Evolutionary conservation across 2,329 filamentous ascomycete species (phyloP).

Genomic region (Colletotrichum abscissum): DNA sequence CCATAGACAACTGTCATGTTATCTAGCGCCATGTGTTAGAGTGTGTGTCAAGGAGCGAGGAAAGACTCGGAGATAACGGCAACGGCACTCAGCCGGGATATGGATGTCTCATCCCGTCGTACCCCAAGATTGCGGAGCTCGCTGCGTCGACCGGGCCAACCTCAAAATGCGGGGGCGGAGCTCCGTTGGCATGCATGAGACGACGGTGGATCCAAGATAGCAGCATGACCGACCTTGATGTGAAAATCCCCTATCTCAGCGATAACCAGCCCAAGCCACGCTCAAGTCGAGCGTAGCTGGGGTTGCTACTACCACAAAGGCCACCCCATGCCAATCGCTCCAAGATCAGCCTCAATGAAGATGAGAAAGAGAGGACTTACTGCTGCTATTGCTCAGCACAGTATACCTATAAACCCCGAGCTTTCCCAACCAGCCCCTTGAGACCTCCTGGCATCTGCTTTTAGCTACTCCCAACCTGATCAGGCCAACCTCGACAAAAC

Average conservation of each 20-base stretch:
- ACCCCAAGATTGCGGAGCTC: constrained; percentile 10
- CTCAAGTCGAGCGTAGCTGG: background rate
- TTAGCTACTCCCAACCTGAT: background rate
- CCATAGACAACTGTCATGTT: background rate
- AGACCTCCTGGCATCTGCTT: too few relatives aligned
- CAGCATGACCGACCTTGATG: constrained; percentile 1
- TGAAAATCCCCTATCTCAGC: constrained; percentile 16
- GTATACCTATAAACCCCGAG: constrained; percentile 19
- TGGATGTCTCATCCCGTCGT: background rate
- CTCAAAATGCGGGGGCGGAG: constrained; percentile 29
- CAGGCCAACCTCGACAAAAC: background rate
- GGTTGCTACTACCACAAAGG: background rate
- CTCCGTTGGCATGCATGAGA: constrained; percentile 16
- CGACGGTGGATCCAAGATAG: constrained; percentile 6
- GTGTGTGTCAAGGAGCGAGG: too few relatives aligned
- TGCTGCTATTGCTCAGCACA: background rate
- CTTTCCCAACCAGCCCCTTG: background rate
- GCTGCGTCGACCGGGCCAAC: background rate
- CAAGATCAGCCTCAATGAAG: background rate
- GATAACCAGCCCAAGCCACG: constrained; percentile 14
- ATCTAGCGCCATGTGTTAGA: background rate
- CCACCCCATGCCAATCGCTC: background rate
- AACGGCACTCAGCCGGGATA: background rate
- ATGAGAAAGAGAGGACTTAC: background rate
- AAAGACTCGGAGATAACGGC: background rate